Base-by-base conservation (phyloP, 140 eudicot genomes). In the Anethum foeniculum region DNA sequence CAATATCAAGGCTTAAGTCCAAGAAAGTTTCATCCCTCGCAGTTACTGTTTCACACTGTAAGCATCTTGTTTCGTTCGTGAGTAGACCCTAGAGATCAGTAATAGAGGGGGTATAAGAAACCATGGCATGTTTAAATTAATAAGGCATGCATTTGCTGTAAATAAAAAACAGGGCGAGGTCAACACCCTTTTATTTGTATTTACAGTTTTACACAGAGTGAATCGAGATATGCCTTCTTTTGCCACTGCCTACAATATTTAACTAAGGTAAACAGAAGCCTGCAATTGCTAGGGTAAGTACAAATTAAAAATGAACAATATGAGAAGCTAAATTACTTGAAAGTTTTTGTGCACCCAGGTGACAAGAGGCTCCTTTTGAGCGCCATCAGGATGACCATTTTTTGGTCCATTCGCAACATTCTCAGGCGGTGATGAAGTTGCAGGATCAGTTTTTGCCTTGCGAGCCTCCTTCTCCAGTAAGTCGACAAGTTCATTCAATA, bases 11-110 rank as follows among this genome's bases (percentile, higher is more conserved):
- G 86, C 99, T 94, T 84, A 94, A 84, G 83, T 94, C 99, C 44
- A 94, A 84, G 84, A 94, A 94, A 3, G 97, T 92, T 80, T 94
- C 99, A 43, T 94, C 99, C 85, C 99, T 89, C 47, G 99, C 99
- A 44, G 99, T 94, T 41, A 94, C 97, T 21, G 99, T 94, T 81
- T 94, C 99, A 77, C 99, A 94, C 83, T 92, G 83, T 82, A 94
- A 85, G 85, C 99, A 94, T 82, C 90, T 89, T 44, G 99, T 94
- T 85, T 94, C 99, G 36, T 94, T 94, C 4, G 99, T 94, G 58
- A 94, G 93, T 75, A 93, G 86, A 41, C 99, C 99, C 99, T 96
- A 88, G 69, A 78, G 52, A 77, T 58, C 3, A 58, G 43, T 19
- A 25, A 67, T 9, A 43, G 2, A 58, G 47, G 51, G 15, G n/a